These are phyloP conservation scores for Cercospora citrullina DNA, from an alignment of 2,329 filamentous ascomycete species.

Conservation along the genomic window DNA sequence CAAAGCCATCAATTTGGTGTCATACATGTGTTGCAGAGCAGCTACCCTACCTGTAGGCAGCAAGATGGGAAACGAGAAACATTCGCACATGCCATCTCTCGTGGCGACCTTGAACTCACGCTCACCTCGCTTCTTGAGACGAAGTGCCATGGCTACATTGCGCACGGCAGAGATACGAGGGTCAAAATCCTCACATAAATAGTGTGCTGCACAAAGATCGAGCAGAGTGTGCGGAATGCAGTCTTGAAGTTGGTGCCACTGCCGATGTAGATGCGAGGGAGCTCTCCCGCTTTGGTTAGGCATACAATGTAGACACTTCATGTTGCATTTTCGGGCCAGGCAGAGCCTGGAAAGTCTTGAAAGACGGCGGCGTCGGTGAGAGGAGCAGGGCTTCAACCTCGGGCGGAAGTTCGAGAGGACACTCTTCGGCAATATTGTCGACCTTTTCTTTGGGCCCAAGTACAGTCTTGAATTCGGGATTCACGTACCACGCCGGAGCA, in stretches of 20 bases:
- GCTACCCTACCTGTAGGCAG: neutral
- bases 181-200: neutral
- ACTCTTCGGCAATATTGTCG: neutral
- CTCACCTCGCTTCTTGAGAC: neutral
- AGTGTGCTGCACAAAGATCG: neutral
- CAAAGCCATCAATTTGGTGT: neutral
- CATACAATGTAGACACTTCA: neutral
- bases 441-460: neutral
- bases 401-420: neutral
- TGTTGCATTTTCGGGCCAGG: neutral
- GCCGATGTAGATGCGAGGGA: neutral
- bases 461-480: neutral
- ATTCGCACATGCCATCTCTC: neutral
- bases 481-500: neutral
- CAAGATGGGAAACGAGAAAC: neutral
- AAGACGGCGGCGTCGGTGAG: neutral
- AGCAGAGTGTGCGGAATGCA: neutral
- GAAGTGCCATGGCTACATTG: neutral
- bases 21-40: neutral
- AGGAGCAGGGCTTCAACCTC: neutral
- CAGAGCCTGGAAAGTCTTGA: neutral
- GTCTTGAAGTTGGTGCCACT: neutral
- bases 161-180: neutral
- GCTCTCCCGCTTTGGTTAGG: neutral
- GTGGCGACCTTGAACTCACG: neutral